phyloP scores from a whole-genome alignment of 345 rosid genomes.

The Populus simonii region DNA sequence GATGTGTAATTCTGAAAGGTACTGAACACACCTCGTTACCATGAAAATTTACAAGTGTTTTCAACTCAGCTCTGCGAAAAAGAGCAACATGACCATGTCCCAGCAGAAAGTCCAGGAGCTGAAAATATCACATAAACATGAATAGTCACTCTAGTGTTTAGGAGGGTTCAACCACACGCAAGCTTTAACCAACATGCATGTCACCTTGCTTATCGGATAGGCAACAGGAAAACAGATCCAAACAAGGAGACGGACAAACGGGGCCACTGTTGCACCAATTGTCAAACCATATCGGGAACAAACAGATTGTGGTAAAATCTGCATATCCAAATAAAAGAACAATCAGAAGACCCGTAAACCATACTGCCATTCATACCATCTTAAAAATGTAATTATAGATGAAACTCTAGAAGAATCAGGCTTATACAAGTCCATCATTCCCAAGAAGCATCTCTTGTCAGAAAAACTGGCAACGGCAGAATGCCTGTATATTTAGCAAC shows the following conservation, averaged over 20 bases:
- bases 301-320: constrained; percentile 93
- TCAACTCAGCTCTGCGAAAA: constrained; percentile 97
- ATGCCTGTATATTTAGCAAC: neutral
- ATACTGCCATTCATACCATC: neutral
- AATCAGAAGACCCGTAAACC: constrained; percentile 2
- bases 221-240: constrained; percentile 89
- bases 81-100: constrained; percentile 90
- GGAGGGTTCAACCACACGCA: neutral
- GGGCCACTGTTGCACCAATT: constrained; percentile 86
- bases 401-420: neutral
- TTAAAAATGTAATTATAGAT: neutral
- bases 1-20: neutral
- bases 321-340: constrained; percentile 21
- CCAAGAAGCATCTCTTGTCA: neutral
- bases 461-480: neutral
- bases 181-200: constrained; percentile 1
- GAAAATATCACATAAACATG: constrained; percentile 19
- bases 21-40: constrained; percentile 77
- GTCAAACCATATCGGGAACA: constrained; percentile 95
- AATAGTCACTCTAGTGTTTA: neutral
- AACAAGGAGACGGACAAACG: constrained; percentile 81
- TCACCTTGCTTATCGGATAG: constrained; percentile 96
- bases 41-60: constrained; percentile 88
- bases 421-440: neutral
- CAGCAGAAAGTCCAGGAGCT: constrained; percentile 79